Conservation (phyloP, 1,284 basidiomycete genomes). For the Ustilago loliicola region DNA sequence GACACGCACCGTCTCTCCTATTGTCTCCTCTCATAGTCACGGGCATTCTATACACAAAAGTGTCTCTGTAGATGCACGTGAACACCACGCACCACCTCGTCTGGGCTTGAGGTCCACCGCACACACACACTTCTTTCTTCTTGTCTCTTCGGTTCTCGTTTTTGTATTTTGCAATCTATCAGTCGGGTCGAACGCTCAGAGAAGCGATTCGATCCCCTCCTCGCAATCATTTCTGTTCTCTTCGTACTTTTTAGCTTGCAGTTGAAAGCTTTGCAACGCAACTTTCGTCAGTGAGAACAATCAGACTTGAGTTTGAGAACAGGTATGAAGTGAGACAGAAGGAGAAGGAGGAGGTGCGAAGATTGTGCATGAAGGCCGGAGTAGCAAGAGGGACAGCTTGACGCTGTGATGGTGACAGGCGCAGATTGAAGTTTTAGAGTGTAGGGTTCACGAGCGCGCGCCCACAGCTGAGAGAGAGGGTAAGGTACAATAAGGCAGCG, state of each 20-base stretch:
- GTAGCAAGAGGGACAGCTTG: background rate
- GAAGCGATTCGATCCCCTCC: conserved; percentile 9
- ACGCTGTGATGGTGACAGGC: conserved; percentile 1
- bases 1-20: background rate
- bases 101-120: background rate
- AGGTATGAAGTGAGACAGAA: background rate
- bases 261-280: background rate
- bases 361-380: background rate
- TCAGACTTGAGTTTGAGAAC: background rate
- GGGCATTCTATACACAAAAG: background rate
- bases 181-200: conserved; percentile 8
- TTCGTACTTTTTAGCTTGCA: background rate
- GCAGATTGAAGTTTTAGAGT: background rate
- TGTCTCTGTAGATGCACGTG: conserved; percentile 2
- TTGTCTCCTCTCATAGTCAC: background rate
- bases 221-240: conserved; percentile 1
- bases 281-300: no score
- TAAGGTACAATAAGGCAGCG: background rate
- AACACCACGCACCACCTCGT: background rate
- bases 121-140: background rate
- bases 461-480: background rate
- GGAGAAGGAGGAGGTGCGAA: background rate
- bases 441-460: background rate
- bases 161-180: conserved; percentile 5
- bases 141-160: conserved; percentile 4